Base-by-base conservation (phyloP, 768 basidiomycete species). In the Tephrocybe rancida region DNA sequence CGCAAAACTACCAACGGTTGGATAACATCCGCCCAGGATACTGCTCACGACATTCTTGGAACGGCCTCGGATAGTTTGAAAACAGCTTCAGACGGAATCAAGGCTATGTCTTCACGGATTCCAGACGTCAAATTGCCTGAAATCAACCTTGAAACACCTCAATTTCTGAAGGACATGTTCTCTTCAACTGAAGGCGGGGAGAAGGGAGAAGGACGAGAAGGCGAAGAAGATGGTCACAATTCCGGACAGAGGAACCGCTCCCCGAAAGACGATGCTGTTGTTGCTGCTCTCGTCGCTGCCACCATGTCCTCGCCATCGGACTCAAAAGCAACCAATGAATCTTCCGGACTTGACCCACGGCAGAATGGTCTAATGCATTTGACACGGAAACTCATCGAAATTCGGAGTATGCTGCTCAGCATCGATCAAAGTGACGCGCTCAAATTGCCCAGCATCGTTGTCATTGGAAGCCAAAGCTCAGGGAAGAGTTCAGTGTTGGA, bases 401-500 rank as follows among this genome's bases (percentile, higher is more conserved):
- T 99, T 64, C 77, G 97, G 52, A 88, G 80, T 56, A 95, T 98
- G 81, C 76, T 99, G n/a, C 77, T 98, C 21, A 89, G 91, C 63
- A 95, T 98, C 50, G 97, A 98, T 71, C 94, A 98, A 70, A 94
- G 88, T 58, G 96, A 98, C 59, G 84, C 88, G 6, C 80, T 99
- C 61, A 98, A 95, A 63, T 75, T 99, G 18, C 97, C 97, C 1
- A 96, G 94, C 62, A 98, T 99, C 56, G 97, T 98, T 38, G 97
- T 98, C 43, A 91, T 99, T 57, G 97, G 97, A 10, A 96, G 93
- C 68, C 97, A 99, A 74, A 97, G 95, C 69, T 95, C 93, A 2
- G 97, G 97, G 10, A 99, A 99, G 78, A 98, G 95, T 62, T 95
- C 93, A 24, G 97, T 99, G 0, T 73, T 99, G 55, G 97, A 99